Evolutionary conservation across 352 stramenopile genomes (phyloP).

Genomic region (Phytophthora pistaciae): DNA sequence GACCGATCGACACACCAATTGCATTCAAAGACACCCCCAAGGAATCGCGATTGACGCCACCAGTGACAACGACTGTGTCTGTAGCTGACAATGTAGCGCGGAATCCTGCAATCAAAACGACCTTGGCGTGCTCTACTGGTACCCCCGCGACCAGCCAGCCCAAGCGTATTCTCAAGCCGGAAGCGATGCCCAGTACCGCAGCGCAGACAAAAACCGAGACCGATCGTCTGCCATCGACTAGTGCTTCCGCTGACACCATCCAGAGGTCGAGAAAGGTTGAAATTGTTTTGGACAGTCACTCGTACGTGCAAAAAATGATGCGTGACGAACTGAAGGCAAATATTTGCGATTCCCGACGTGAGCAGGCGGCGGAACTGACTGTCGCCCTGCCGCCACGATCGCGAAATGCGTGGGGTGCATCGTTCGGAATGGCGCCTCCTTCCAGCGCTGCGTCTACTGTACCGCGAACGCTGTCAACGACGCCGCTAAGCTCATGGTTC

Average conservation of each 20-base stretch:
- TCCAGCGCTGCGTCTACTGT: neutral
- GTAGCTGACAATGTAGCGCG: neutral
- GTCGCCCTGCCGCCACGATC: constrained; percentile 8
- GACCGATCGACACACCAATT: neutral
- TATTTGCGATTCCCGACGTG: neutral
- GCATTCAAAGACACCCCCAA: neutral
- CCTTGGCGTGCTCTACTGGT: neutral
- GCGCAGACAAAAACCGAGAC: neutral
- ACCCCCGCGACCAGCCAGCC: neutral
- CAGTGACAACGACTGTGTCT: neutral
- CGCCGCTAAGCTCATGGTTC: constrained; percentile 74
- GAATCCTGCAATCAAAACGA: neutral
- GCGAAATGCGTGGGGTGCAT: constrained; percentile 54
- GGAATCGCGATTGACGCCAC: neutral
- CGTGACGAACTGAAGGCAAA: constrained; percentile 8
- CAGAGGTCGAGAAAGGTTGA: constrained; percentile 9
- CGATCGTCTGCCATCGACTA: neutral
- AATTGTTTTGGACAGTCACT: constrained; percentile 42
- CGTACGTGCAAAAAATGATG: constrained; percentile 44
- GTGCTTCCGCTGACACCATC: neutral
- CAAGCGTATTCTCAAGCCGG: constrained; percentile 1
- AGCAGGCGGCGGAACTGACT: neutral
- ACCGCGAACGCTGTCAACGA: constrained; percentile 30
- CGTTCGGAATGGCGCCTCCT: constrained; percentile 47
- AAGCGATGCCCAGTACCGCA: neutral